Conservation (phyloP, 805 yeast genomes). For the Pichia sporocuriosa region DNA sequence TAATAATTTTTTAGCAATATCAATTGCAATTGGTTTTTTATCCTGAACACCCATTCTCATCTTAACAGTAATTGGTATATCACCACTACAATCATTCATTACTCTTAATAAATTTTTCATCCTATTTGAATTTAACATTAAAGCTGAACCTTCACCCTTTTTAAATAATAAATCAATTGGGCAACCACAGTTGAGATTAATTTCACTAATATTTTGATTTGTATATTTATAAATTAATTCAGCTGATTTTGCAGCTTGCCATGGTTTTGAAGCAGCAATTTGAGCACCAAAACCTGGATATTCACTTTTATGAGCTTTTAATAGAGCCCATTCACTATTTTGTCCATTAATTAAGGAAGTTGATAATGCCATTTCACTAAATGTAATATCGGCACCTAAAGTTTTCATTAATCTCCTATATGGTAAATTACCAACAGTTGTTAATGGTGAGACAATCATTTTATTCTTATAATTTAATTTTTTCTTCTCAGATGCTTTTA, state of each 20-base stretch:
- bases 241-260: constrained; percentile 93
- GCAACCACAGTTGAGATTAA: constrained; percentile 93
- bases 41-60: constrained; percentile 89
- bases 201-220: constrained; percentile 56
- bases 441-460: constrained; percentile 88
- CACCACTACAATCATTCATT: constrained; percentile 87
- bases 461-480: constrained; percentile 58
- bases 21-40: constrained; percentile 78
- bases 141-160: constrained; percentile 93
- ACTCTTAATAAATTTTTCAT: constrained; percentile 72
- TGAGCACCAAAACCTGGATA: constrained; percentile 90
- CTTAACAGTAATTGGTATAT: constrained; percentile 85
- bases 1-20: constrained; percentile 62
- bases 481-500: constrained; percentile 77
- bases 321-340: constrained; percentile 95
- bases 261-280: constrained; percentile 82
- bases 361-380: constrained; percentile 89
- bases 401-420: constrained; percentile 87
- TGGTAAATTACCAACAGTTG: constrained; percentile 97
- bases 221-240: constrained; percentile 61
- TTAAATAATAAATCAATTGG: constrained; percentile 93
- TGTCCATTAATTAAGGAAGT: constrained; percentile 84
- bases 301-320: constrained; percentile 80
- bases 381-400: constrained; percentile 88
- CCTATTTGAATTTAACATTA: constrained; percentile 83